phyloP scores from a whole-genome alignment of 441 rosid genomes.

The Adansonia grandidieri region DNA sequence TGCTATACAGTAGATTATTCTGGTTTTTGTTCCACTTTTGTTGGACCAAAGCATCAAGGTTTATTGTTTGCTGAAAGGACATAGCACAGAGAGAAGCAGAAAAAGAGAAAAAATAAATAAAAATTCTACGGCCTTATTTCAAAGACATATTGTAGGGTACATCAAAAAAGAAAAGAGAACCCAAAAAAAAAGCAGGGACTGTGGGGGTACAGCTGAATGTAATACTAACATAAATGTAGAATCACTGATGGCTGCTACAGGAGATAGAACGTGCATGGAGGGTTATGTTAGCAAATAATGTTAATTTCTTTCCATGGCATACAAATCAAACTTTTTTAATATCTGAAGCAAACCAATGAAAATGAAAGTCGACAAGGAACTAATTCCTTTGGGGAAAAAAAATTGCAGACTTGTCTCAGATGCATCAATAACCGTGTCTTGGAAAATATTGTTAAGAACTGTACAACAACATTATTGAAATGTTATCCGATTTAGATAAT shows the following conservation, averaged over 20 bases:
- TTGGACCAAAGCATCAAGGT: background rate
- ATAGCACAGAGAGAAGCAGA: background rate
- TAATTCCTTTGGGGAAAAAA: background rate
- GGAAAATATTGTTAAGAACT: background rate
- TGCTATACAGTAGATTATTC: background rate
- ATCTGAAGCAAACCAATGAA: background rate
- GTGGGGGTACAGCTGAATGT: background rate
- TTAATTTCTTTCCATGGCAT: no score
- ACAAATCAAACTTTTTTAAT: background rate
- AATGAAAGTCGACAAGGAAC: background rate
- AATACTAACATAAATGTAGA: no score
- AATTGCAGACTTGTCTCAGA: background rate
- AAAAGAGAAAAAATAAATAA: background rate
- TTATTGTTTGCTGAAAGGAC: conserved; percentile 11
- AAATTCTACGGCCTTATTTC: background rate
- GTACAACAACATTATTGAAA: background rate
- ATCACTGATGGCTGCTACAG: background rate
- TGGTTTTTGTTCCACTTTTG: conserved; percentile 7
- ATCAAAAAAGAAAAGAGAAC: background rate
- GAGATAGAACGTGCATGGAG: background rate
- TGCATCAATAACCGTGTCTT: background rate
- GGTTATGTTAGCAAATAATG: background rate
- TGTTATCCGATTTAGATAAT: background rate
- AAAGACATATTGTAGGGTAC: background rate
- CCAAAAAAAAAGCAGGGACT: background rate